A percentile compares a stretch with the other conserved stretches of the same genome.
Conservation (phyloP, 2,329 filamentous ascomycete genomes). For the Amylocarpus encephaloides region DNA sequence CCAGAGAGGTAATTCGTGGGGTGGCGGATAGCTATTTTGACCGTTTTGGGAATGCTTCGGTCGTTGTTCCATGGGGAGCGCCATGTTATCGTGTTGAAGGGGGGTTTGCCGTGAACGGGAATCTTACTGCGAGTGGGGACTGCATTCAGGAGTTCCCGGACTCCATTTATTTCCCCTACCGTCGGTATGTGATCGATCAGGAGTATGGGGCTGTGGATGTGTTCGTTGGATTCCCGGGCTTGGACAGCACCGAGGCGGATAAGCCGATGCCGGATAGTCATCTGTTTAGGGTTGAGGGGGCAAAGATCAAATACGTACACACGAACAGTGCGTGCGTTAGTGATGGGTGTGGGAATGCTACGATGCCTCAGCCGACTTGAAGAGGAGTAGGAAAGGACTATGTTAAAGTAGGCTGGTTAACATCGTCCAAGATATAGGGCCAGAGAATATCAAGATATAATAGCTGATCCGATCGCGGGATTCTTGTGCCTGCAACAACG, state of each 20-base stretch:
- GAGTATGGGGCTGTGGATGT: too few species aligned
- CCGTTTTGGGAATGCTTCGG: conserved; percentile 3
- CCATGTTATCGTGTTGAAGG: conserved; percentile 8
- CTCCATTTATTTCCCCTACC: too few species aligned
- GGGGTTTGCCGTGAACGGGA: not conserved
- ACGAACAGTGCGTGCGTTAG: conserved; percentile 3
- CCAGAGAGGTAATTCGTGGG: conserved; percentile 1
- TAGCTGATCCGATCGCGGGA: too few species aligned
- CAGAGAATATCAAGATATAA: too few species aligned
- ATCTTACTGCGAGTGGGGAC: not conserved
- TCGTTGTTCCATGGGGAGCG: conserved; percentile 7
- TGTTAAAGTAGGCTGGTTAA: too few species aligned
- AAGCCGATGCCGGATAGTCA: conserved; percentile 10
- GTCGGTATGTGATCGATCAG: too few species aligned
- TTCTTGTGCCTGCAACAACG: too few species aligned
- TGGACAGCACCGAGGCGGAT: not conserved
- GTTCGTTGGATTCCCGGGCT: too few species aligned
- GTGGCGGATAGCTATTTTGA: conserved; percentile 8
- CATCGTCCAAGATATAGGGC: too few species aligned
- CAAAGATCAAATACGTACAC: conserved; percentile 13
- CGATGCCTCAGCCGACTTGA: too few species aligned
- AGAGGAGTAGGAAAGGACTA: too few species aligned
- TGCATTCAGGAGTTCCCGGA: too few species aligned
- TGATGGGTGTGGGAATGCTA: not conserved
- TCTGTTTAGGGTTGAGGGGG: conserved; percentile 9